A percentile compares a stretch with the other conserved stretches of the same genome.
Evolutionary conservation across 305 asterid genomes (phyloP).

Genomic region (Withania somnifera): DNA sequence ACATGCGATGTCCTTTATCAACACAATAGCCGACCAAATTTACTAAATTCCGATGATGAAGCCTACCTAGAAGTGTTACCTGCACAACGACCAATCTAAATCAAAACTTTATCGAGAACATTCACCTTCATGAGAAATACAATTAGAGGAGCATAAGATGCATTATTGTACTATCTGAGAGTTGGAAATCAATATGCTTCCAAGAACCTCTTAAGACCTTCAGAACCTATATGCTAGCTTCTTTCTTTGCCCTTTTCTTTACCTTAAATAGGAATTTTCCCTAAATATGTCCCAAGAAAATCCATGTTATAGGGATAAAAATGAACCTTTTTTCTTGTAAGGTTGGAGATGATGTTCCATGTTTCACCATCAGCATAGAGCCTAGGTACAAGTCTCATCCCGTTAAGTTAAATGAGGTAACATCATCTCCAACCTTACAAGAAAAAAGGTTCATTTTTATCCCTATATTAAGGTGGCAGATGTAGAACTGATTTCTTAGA

Average conservation of each 20-base stretch:
- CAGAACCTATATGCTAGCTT: not conserved
- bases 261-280: not conserved
- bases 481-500: not conserved
- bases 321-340: not conserved
- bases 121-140: not conserved
- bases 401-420: not conserved
- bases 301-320: not conserved
- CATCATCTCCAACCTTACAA: not conserved
- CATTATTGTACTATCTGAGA: not conserved
- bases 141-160: not conserved
- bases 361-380: not conserved
- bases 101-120: conserved; percentile 4
- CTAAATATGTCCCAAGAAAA: not conserved
- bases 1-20: conserved; percentile 82
- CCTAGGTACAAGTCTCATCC: not conserved
- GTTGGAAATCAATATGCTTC: not conserved
- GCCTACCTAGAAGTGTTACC: conserved; percentile 93
- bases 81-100: conserved; percentile 23
- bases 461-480: not conserved
- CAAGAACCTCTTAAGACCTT: not conserved
- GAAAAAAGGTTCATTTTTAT: not conserved
- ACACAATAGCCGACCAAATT: conserved; percentile 94
- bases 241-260: not conserved
- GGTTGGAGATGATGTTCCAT: not conserved
- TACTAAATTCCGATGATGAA: conserved; percentile 94